phyloP scores from a whole-genome alignment of 768 basidiomycete species.

The Tricholoma furcatifolium region DNA sequence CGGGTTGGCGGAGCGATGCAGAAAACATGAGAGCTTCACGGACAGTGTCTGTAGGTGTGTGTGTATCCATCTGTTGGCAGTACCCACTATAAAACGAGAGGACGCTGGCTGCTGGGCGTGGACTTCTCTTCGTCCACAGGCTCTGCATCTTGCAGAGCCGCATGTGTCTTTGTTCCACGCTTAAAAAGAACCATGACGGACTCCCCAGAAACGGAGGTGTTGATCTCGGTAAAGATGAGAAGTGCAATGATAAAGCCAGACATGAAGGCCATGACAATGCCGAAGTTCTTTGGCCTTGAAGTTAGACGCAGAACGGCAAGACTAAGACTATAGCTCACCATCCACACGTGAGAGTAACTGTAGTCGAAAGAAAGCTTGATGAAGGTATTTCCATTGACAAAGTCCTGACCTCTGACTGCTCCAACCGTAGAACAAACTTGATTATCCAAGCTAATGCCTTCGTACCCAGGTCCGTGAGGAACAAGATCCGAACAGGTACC shows the following conservation, averaged over 20 bases:
- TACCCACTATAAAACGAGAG: constrained; percentile 55
- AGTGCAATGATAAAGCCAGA: constrained; percentile 55
- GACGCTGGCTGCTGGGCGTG: not conserved
- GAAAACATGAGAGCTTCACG: constrained; percentile 81
- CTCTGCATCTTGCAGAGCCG: constrained; percentile 27
- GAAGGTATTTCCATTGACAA: constrained; percentile 60
- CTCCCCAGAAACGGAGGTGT: constrained; percentile 36
- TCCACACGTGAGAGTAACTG: constrained; percentile 38
- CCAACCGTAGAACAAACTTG: constrained; percentile 80
- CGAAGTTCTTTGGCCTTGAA: constrained; percentile 47
- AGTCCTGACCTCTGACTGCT: constrained; percentile 53
- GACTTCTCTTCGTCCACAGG: constrained; percentile 38
- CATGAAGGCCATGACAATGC: constrained; percentile 68
- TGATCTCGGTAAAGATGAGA: constrained; percentile 58
- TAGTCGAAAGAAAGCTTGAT: constrained; percentile 49
- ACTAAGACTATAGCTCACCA: constrained; percentile 27
- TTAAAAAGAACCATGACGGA: constrained; percentile 61
- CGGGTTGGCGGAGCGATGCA: constrained; percentile 75
- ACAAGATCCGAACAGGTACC: constrained; percentile 60
- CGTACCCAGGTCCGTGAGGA: constrained; percentile 64
- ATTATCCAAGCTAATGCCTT: constrained; percentile 51
- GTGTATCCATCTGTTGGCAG: constrained; percentile 84
- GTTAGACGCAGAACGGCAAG: not conserved
- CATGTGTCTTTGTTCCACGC: constrained; percentile 42
- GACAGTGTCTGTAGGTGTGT: constrained; percentile 73